Conservation (phyloP, 495 filamentous ascomycete species). For the Penicillium maclennaniae region DNA sequence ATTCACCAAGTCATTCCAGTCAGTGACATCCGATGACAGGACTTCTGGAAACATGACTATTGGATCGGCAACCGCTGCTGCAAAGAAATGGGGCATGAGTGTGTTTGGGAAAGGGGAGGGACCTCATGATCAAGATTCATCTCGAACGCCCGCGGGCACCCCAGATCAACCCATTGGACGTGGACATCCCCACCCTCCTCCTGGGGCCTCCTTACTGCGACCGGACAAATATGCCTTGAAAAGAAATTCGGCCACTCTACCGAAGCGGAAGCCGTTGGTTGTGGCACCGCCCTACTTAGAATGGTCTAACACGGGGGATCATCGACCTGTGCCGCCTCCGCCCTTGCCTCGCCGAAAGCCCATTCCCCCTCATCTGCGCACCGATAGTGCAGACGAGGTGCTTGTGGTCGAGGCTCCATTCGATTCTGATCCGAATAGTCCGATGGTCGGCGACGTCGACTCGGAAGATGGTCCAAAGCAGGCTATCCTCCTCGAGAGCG, state of each 20-base stretch:
- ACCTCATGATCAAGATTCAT: slow-evolving; percentile 26
- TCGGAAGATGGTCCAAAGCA: slow-evolving; percentile 6
- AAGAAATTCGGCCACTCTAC: slow-evolving; percentile 51
- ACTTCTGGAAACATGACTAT: slow-evolving; percentile 51
- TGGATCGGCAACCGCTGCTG: slow-evolving; percentile 68
- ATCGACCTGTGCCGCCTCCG: slow-evolving; percentile 20
- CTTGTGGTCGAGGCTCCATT: slow-evolving; percentile 51
- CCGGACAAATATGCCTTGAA: slow-evolving; percentile 63
- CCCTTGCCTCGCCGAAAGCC: slow-evolving; percentile 29
- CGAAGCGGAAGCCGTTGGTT: slow-evolving; percentile 59
- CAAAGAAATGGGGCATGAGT: slow-evolving; percentile 80
- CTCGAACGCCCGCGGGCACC: slow-evolving; percentile 44
- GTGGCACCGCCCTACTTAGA: slow-evolving; percentile 34
- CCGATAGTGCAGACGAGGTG: slow-evolving; percentile 32
- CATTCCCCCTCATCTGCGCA: slow-evolving; percentile 20
- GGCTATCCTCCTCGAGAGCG: slow-evolving; percentile 4
- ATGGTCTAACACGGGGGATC: slow-evolving; percentile 17
- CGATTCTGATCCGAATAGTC: slow-evolving; percentile 50
- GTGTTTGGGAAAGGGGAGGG: slow-evolving; percentile 58
- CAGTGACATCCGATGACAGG: slow-evolving; percentile 30
- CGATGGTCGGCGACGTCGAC: slow-evolving; percentile 29
- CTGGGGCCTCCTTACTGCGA: slow-evolving; percentile 65
- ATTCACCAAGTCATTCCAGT: slow-evolving; percentile 33
- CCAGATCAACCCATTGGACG: slow-evolving; percentile 68
- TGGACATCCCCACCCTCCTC: slow-evolving; percentile 51